A percentile compares a stretch with the other conserved stretches of the same genome.
phyloP scores from a whole-genome alignment of 805 yeast genomes.

The Grigorovia yakushimaensis region DNA sequence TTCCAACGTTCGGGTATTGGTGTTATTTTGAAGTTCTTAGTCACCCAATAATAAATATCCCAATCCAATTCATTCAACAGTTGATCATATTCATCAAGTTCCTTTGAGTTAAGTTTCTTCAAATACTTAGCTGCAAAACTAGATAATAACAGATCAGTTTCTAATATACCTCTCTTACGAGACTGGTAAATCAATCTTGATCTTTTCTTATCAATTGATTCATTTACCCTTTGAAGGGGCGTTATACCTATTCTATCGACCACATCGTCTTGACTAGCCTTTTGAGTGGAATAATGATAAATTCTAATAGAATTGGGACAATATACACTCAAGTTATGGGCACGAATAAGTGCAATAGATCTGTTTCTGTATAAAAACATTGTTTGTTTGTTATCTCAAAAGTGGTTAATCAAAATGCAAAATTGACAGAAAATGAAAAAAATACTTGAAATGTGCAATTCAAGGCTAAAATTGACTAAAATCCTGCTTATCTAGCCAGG shows the following conservation, averaged over 20 bases:
- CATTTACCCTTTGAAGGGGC: conserved; percentile 72
- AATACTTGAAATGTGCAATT: too few relatives aligned
- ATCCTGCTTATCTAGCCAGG: conserved; percentile 28
- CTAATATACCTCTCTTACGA: conserved; percentile 90
- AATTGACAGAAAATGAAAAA: too few relatives aligned
- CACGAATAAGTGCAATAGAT: too few relatives aligned
- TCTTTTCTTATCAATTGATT: conserved; percentile 59
- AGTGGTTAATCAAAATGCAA: too few relatives aligned
- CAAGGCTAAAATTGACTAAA: too few relatives aligned
- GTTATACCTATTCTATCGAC: conserved; percentile 51
- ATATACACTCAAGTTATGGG: too few relatives aligned
- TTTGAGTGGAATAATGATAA: background rate
- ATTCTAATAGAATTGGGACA: too few relatives aligned
- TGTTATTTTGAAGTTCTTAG: conserved; percentile 67
- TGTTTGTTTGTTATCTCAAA: too few relatives aligned
- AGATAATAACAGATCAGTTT: conserved; percentile 77
- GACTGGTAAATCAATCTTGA: conserved; percentile 89
- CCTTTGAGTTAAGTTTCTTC: conserved; percentile 44
- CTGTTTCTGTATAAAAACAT: too few relatives aligned
- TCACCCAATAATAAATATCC: conserved; percentile 98
- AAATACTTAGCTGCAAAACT: conserved; percentile 76
- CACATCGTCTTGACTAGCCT: conserved; percentile 20
- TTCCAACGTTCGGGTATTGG: conserved; percentile 87
- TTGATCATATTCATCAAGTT: conserved; percentile 76
- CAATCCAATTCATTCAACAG: conserved; percentile 92